Evolutionary conservation across 352 stramenopile species (phyloP), one percentile per base, ranked within the genome.

Genomic region (Globisporangium viniferum): DNA sequence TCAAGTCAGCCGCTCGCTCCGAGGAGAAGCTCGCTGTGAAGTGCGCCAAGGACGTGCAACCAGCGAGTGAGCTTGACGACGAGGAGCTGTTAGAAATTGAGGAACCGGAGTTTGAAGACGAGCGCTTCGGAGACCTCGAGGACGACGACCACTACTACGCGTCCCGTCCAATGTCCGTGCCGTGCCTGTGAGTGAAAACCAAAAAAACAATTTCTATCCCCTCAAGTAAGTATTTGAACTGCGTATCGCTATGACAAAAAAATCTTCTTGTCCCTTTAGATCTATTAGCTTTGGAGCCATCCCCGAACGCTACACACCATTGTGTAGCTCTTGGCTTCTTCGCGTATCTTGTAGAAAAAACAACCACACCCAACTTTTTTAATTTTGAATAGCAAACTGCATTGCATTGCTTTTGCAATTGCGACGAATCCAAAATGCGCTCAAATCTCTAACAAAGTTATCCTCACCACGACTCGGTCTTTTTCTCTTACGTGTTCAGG

Each of bases 401-500:
- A 27, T 48, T 48, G 39, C 12, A 18, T 59, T 59, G 27, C 6
- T 22, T 36, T 59, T 59, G 33, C 53, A 51, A n/a, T 48, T 48
- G 41, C 27, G 39, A 20, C 14, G 39, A 10, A 44, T 44, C 31
- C 33, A 10, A n/a, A 44, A 29, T 36, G 55, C 55, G 22, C n/a
- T 46, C 12, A 46, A 46, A 22, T 60, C 55, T 60, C 55, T 60
- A 60, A 60, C 54, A 59, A 41, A 41, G 27, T 59, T 48, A 48
- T 5, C 39, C 5, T 15, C 15, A 44, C 18, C 9, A 15, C 35
- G 39, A 46, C 5, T 46, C 12, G 4, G 44, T 62, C 20, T 22
- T 35, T 33, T 5, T 33, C 41, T 51, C 27, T 76, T 81, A 92
- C 70, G 91, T 88, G 76, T 95, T 95, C 22, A 95, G 68, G 72